Evolutionary conservation across 805 yeast species (phyloP), one percentile per base, ranked within the genome.

Genomic region (Candida palmyrensis): DNA sequence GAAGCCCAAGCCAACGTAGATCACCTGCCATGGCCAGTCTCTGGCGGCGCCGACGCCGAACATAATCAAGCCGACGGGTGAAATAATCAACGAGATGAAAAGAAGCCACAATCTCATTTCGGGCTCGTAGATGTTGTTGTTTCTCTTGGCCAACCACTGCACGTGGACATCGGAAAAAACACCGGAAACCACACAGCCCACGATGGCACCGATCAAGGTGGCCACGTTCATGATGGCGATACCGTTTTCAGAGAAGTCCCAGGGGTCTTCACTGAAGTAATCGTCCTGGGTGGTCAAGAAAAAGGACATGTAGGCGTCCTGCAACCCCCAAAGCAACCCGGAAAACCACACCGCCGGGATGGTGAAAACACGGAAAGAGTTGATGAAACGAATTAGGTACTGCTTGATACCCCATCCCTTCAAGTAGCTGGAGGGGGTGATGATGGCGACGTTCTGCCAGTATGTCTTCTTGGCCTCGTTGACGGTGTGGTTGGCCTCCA

Each of bases 291-390:
- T 74, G 2, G 89, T 82, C 41, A 83, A 55, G 53, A 82, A 83
- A 46, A 83, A 82, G 0, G 89, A 75, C 42, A 82, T 66, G 49
- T 81, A 78, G 0, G 87, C 83, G 49, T 81, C 87, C 53, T 82
- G 90, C 37, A 77, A 65, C 28, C 90, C 90, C 90, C 90, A 83
- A 42, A 82, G 75, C n/a, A 79, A 39, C 31, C 86, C 85, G 2
- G 83, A 75, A 16, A 75, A 59, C 45, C 79, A 58, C 10, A 77
- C 79, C 2, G 84, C 82, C 2, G 85, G 85, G 49, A 76, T 77
- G 42, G 65, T 61, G 42, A 78, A 75, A 50, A 78, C 79, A 42
- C 75, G 66, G 40, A 76, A 53, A 52, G 73, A 72, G 39, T 68
- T 47, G 11, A 55, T 36, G 18, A 82, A 57, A 31, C 80, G 72